These are phyloP conservation scores for Marasmius tenuissimus DNA, from an alignment of 1,284 basidiomycete genomes.

Conservation along the genomic window DNA sequence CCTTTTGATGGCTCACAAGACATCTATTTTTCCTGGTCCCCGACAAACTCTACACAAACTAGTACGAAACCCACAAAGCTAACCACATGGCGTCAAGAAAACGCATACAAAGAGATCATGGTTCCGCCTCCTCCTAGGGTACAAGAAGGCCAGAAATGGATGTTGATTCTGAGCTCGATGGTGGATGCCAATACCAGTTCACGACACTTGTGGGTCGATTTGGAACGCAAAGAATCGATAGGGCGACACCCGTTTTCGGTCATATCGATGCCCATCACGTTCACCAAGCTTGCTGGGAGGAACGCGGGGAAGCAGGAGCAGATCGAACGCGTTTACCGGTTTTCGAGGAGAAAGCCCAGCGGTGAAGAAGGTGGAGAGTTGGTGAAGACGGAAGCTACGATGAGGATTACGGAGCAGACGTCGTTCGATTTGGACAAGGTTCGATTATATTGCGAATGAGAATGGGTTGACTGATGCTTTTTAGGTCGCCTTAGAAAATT, in stretches of 20 bases:
- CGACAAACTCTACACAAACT: constrained; percentile 17
- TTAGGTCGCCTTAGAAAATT: constrained; percentile 67
- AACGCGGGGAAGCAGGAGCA: constrained; percentile 62
- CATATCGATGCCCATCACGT: constrained; percentile 63
- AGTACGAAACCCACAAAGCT: constrained; percentile 54
- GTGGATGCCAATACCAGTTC: constrained; percentile 10
- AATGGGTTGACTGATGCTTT: constrained; percentile 9
- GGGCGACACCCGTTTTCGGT: constrained; percentile 55
- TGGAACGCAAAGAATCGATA: constrained; percentile 29
- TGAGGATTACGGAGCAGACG: constrained; percentile 74
- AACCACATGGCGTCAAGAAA: constrained; percentile 65
- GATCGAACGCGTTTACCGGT: constrained; percentile 60
- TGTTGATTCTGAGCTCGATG: constrained; percentile 51
- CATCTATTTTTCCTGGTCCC: constrained; percentile 54
- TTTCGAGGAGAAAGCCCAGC: constrained; percentile 24
- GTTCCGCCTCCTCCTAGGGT: constrained; percentile 60
- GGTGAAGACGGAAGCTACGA: constrained; percentile 11
- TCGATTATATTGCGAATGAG: constrained; percentile 15
- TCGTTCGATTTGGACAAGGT: constrained; percentile 91
- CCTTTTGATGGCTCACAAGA: constrained; percentile 48
- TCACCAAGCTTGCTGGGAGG: constrained; percentile 33
- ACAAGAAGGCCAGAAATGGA: constrained; percentile 58
- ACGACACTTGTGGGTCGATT: constrained; percentile 30
- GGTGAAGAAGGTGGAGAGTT: constrained; percentile 10
- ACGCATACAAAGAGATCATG: constrained; percentile 71